Evolutionary conservation across 2,329 filamentous ascomycete species (phyloP), one percentile per base, ranked within the genome.

Genomic region (Colletotrichum cordylinicola): DNA sequence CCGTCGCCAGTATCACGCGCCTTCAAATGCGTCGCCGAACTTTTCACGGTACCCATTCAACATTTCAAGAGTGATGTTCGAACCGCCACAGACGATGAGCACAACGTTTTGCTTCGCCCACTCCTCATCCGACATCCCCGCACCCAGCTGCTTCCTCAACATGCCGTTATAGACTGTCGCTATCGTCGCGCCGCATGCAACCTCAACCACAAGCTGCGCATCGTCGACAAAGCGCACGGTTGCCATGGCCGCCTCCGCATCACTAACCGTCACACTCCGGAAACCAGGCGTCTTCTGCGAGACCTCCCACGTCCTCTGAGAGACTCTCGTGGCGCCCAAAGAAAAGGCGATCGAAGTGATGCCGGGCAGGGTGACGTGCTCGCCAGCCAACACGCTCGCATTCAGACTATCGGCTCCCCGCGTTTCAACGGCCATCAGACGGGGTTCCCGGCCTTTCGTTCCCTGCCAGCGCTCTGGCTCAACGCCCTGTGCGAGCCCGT

Each of bases 21-120:
- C n/a, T 15, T 8, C 31, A 62, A 33, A 62, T n/a, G 43, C 58
- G 27, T 58, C 18, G 12, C 77, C 79, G 77, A 88, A 92, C 78
- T 82, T 83, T 78, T 88, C 85, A 77, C 87, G 86, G 82, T 93
- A 95, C 72, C 85, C 87, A 68, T 88, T 86, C 68, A 95, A 85
- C 81, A 93, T 89, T 43, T 90, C 89, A 75, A 93, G 82, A 3
- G 90, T 91, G 43, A 95, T 90, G 82, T 92, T 92, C 27, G 90
- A 93, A 6, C 94, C 94, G 60, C 96, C 96, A 81, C 96, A 98
- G 8, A 98, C 92, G 29, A 98, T 89, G 69, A 98, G 87, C 2
- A 98, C 95, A 8, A 98, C 90, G 78, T 94, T 95, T 82, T 92
- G 94, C 73, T 90, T 86, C 1, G 88, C 86, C 84, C 90, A 93